Evolutionary conservation across 2,329 filamentous ascomycete species (phyloP).

Genomic region (Aspergillus oerlinghausenensis): DNA sequence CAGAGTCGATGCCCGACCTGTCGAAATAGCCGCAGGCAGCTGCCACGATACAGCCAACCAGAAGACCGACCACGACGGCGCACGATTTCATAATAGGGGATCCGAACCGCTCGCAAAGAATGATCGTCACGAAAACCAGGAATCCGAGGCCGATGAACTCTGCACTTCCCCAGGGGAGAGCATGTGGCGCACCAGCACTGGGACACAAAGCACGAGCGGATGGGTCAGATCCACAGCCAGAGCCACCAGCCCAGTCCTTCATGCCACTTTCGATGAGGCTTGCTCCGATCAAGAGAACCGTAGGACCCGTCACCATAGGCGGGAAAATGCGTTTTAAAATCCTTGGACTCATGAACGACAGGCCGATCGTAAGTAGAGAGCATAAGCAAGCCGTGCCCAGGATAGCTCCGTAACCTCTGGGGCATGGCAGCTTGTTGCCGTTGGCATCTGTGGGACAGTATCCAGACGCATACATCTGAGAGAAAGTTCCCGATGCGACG

Average conservation of each 20-base stretch:
- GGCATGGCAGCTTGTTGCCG: slow-evolving; percentile 58
- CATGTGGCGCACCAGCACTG: slow-evolving; percentile 53
- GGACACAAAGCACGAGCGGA: slow-evolving; percentile 56
- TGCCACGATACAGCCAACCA: slow-evolving; percentile 64
- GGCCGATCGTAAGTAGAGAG: slow-evolving; percentile 54
- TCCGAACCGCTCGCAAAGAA: slow-evolving; percentile 65
- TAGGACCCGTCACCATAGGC: slow-evolving; percentile 64
- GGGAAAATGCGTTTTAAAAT: slow-evolving; percentile 61
- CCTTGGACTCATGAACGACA: slow-evolving; percentile 60
- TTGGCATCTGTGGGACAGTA: slow-evolving; percentile 55
- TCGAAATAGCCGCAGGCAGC: slow-evolving; percentile 64
- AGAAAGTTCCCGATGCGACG: slow-evolving; percentile 57
- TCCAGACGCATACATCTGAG: slow-evolving; percentile 61
- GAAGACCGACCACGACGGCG: slow-evolving; percentile 59
- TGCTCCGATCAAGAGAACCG: slow-evolving; percentile 63
- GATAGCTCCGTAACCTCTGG: slow-evolving; percentile 62
- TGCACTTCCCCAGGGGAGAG: slow-evolving; percentile 59
- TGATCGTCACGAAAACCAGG: slow-evolving; percentile 63
- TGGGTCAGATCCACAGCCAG: slow-evolving; percentile 42
- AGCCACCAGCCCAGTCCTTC: slow-evolving; percentile 65
- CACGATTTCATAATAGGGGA: slow-evolving; percentile 67
- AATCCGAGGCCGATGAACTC: slow-evolving; percentile 65
- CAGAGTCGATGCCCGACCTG: slow-evolving; percentile 52
- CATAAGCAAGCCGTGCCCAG: slow-evolving; percentile 52
- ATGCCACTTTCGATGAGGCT: slow-evolving; percentile 60